Evolutionary conservation across 768 basidiomycete genomes (phyloP), one percentile per base, ranked within the genome.

Genomic region (Strobilomyces confusus): DNA sequence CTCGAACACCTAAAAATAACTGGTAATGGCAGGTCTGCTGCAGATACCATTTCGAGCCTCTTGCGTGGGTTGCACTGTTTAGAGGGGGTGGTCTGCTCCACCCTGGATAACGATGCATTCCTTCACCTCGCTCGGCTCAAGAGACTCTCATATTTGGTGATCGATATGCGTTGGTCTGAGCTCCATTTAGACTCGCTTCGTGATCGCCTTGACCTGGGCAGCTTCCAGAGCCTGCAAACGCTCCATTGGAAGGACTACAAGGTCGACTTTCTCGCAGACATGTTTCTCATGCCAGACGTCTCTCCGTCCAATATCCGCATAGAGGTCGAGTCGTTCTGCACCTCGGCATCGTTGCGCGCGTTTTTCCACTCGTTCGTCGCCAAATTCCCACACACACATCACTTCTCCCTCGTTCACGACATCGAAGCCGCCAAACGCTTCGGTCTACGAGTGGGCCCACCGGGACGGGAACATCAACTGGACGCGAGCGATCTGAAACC

Each of bases 141-240:
- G 23, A 41, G 22, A 33, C 64, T 66, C 52, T 54, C 62, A 36
- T 48, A 44, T 48, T 23, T 66, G 44, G 48, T 52, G 6, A 9
- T 65, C 17, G 63, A 64, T 32, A 58, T 65, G 51, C 63, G 63
- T 14, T 65, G 63, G 63, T 64, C 63, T 7, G 25, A 44, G 5
- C 51, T 65, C 20, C 13, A 19, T 40, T 17, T 63, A 4, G 61
- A 54, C 6, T 12, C 14, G 7, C 50, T 65, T 44, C 54, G 29
- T 45, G 52, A 63, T 44, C 48, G 50, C 30, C 26, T 60, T 42
- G 32, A 14, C 22, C 37, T 55, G 1, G 47, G 45, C 17, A 58
- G 58, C 40, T 65, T 64, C 43, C 49, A 15, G n/a, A 15, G 33
- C 44, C 5, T 64, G 45, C 49, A 45, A 26, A 63, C 58, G 3